Conservation (phyloP, 805 yeast species). For the Pichia scutulata region DNA sequence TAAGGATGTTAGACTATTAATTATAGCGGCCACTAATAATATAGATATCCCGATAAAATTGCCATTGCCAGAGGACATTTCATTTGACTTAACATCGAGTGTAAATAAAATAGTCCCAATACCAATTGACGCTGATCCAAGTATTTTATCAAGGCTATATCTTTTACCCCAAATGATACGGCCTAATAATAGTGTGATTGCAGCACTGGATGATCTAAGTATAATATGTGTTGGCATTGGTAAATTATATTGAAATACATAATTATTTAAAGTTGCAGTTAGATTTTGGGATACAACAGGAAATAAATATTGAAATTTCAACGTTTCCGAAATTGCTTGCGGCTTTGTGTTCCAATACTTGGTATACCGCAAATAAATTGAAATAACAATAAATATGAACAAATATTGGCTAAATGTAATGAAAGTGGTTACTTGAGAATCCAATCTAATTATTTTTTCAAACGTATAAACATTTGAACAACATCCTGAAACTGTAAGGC, state of each 20-base stretch:
- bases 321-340: slow-evolving; percentile 11
- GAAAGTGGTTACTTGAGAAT: slow-evolving; percentile 36
- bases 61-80: not conserved
- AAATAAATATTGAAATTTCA: slow-evolving; percentile 31
- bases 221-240: slow-evolving; percentile 64
- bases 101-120: slow-evolving; percentile 45
- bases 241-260: slow-evolving; percentile 47
- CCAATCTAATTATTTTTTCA: slow-evolving; percentile 40
- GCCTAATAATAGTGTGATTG: slow-evolving; percentile 54
- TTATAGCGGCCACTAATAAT: slow-evolving; percentile 31
- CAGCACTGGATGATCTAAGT: slow-evolving; percentile 56
- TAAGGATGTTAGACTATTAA: slow-evolving; percentile 20
- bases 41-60: slow-evolving; percentile 6
- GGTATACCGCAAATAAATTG: slow-evolving; percentile 24
- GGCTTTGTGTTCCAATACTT: not conserved
- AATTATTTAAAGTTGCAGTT: slow-evolving; percentile 48
- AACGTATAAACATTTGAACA: slow-evolving; percentile 61
- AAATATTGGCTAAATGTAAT: slow-evolving; percentile 55
- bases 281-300: slow-evolving; percentile 44
- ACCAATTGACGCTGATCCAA: slow-evolving; percentile 44
- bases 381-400: slow-evolving; percentile 41
- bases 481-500: slow-evolving; percentile 60
- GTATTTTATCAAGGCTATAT: slow-evolving; percentile 39
- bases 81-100: slow-evolving; percentile 11
- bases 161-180: slow-evolving; percentile 35